These are phyloP conservation scores for Leishmania amazonensis DNA, from an alignment of 208 protist species.

Conservation along the genomic window DNA sequence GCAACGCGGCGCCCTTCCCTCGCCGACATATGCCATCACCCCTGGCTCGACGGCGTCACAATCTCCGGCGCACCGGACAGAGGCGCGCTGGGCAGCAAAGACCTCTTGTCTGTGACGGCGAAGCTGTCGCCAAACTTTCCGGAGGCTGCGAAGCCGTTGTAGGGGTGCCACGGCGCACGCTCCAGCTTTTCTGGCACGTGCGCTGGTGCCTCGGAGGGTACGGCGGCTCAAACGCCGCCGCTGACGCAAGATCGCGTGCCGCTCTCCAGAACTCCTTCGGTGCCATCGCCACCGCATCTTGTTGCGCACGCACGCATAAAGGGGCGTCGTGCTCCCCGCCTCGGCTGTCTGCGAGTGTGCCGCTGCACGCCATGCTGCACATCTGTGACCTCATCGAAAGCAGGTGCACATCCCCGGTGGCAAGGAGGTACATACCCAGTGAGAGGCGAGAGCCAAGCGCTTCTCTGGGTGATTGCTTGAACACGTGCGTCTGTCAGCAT, in stretches of 20 bases:
- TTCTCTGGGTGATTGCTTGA: not conserved
- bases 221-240: not conserved
- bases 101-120: slow-evolving; percentile 31
- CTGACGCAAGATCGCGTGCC: not conserved
- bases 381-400: no score
- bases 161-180: not conserved
- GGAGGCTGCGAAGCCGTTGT: not conserved
- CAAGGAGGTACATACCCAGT: not conserved
- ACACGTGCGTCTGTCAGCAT: not conserved
- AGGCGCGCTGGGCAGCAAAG: slow-evolving; percentile 19
- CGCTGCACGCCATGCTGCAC: not conserved
- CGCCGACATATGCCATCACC: slow-evolving; percentile 39
- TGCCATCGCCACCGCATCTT: not conserved
- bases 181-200: not conserved
- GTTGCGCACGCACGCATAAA: not conserved
- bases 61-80: slow-evolving; percentile 16
- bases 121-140: slow-evolving; percentile 30
- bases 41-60: slow-evolving; percentile 41
- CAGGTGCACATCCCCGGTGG: not conserved
- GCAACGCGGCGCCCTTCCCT: slow-evolving; percentile 38
- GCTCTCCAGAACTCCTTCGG: not conserved
- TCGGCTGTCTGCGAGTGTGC: not conserved
- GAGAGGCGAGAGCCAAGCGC: not conserved
- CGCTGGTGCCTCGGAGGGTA: not conserved
- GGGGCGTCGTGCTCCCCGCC: no score